Conservation (phyloP, 1,284 basidiomycete genomes). For the Sporisorium sorghi region DNA sequence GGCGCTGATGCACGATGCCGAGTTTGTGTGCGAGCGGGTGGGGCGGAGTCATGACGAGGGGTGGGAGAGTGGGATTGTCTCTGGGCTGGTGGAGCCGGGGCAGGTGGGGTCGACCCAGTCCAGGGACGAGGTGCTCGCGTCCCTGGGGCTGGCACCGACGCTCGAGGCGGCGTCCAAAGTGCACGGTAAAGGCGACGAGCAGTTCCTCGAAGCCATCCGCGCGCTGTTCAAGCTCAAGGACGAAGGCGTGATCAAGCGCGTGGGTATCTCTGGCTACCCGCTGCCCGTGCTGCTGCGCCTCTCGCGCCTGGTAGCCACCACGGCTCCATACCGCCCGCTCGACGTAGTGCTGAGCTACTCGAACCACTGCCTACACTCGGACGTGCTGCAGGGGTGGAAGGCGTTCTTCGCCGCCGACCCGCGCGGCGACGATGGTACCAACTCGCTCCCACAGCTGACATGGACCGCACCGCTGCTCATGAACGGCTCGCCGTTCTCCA, state of each 20-base stretch:
- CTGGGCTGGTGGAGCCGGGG: conserved; percentile 32
- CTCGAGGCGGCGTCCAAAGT: conserved; percentile 75
- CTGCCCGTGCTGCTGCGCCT: conserved; percentile 88
- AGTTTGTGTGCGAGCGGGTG: conserved; percentile 80
- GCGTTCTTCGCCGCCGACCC: conserved; percentile 49
- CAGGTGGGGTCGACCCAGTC: conserved; percentile 9
- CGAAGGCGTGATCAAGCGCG: conserved; percentile 80
- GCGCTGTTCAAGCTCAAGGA: conserved; percentile 81
- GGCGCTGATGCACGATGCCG: conserved; percentile 85
- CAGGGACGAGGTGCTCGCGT: conserved; percentile 49
- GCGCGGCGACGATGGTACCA: conserved; percentile 4
- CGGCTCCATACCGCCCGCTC: conserved; percentile 65
- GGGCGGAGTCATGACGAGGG: conserved; percentile 69
- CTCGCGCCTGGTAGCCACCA: conserved; percentile 76
- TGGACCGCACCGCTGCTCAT: conserved; percentile 75
- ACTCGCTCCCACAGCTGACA: conserved; percentile 13
- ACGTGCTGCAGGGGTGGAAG: conserved; percentile 58
- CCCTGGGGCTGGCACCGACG: conserved; percentile 56
- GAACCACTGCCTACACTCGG: conserved; percentile 64
- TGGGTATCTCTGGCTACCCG: conserved; percentile 91
- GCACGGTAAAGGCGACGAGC: conserved; percentile 82
- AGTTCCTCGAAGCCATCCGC: conserved; percentile 79
- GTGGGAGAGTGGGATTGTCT: conserved; percentile 51
- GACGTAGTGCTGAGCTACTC: conserved; percentile 66
- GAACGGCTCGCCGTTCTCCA: conserved; percentile 88